Evolutionary conservation across 1,284 basidiomycete genomes (phyloP).

Genomic region (Porodaedalea pini): DNA sequence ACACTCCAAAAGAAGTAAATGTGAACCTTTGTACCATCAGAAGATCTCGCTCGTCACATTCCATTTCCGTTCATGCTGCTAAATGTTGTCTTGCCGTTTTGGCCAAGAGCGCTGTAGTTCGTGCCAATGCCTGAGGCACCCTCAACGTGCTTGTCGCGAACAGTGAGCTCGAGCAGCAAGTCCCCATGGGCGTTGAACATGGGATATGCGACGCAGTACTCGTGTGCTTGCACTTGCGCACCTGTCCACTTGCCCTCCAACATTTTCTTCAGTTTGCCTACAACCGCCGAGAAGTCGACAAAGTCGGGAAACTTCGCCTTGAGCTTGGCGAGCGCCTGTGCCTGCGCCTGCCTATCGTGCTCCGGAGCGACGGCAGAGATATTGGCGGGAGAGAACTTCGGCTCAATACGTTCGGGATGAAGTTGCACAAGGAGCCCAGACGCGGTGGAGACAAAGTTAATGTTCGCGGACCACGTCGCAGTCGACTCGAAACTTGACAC

Average conservation of each 20-base stretch:
- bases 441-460: neutral
- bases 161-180: slow-evolving; percentile 31
- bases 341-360: slow-evolving; percentile 22
- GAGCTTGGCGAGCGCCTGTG: slow-evolving; percentile 21
- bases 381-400: neutral
- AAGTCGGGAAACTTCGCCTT: slow-evolving; percentile 24
- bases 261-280: slow-evolving; percentile 26
- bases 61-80: neutral
- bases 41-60: slow-evolving; percentile 2
- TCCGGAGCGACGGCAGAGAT: slow-evolving; percentile 12
- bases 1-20: neutral
- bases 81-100: neutral
- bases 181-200: slow-evolving; percentile 32
- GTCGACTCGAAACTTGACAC: slow-evolving; percentile 3
- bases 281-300: slow-evolving; percentile 26
- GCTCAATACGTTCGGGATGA: neutral
- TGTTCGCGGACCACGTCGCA: slow-evolving; percentile 11
- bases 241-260: slow-evolving; percentile 33
- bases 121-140: neutral
- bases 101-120: neutral
- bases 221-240: slow-evolving; percentile 26
- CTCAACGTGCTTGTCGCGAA: neutral
- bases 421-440: slow-evolving; percentile 1
- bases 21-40: neutral
- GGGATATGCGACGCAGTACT: slow-evolving; percentile 31